Percentiles rank a stretch among this genome's conserved stretches.
These are phyloP conservation scores for Chenopodium formosanum DNA, from an alignment of 148 eudicot genomes.

Conservation along the genomic window DNA sequence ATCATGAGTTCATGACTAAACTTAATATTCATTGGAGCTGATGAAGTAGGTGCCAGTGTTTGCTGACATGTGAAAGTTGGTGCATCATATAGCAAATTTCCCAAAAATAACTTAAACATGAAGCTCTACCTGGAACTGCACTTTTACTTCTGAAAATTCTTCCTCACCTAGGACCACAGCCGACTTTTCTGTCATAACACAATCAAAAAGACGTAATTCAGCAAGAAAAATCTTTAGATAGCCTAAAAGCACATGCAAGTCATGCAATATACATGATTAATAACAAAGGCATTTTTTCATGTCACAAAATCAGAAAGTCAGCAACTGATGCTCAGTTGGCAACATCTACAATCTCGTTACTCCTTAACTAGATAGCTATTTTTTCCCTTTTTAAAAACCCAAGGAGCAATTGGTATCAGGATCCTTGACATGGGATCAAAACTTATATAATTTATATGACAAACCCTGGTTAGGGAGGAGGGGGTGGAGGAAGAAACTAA, in stretches of 20 bases:
- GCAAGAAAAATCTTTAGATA: constrained; percentile 4
- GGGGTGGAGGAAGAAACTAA: neutral
- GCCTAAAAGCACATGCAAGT: neutral
- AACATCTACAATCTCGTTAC: neutral
- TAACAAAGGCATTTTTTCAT: constrained; percentile 5
- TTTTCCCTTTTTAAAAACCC: neutral
- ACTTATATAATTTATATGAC: neutral
- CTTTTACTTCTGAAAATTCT: constrained; percentile 84
- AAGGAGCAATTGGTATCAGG: neutral
- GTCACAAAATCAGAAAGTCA: neutral
- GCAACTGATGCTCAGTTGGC: neutral
- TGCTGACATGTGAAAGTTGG: neutral
- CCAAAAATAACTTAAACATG: neutral
- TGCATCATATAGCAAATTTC: neutral
- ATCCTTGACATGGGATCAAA: neutral
- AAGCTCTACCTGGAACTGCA: constrained; percentile 67
- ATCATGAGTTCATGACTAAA: neutral
- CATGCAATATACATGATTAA: neutral
- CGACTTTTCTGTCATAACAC: constrained; percentile 21
- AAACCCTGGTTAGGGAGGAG: neutral
- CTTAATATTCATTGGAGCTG: neutral
- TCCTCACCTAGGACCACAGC: constrained; percentile 47
- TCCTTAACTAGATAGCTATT: neutral
- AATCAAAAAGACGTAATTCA: neutral
- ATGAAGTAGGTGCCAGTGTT: neutral